Conservation (phyloP, 306 rosid species). For the Cucumis hystrix region DNA sequence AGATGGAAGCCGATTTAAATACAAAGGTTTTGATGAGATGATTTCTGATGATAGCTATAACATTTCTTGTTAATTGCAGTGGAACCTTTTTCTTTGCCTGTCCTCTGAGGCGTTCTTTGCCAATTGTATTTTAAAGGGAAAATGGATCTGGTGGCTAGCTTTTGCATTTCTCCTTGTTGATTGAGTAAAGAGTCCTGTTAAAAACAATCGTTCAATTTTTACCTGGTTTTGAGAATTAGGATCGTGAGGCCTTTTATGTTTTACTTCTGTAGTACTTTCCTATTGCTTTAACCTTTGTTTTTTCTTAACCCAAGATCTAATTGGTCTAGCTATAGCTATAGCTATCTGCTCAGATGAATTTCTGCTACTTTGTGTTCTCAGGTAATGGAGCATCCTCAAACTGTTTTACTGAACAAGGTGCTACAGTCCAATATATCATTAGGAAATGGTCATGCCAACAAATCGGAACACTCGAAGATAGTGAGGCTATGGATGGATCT, state of each 20-base stretch:
- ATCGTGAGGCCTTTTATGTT: background rate
- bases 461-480: conserved; percentile 22
- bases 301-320: background rate
- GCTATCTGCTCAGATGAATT: background rate
- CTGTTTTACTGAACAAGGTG: conserved; percentile 60
- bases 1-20: background rate
- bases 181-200: background rate
- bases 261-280: background rate
- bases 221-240: background rate
- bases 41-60: background rate
- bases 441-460: conserved; percentile 41
- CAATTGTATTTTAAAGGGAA: background rate
- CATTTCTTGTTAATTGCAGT: background rate
- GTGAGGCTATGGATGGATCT: conserved; percentile 65
- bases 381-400: conserved; percentile 92
- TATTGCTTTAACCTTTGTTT: background rate
- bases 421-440: conserved; percentile 48
- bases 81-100: background rate
- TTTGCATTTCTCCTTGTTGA: background rate
- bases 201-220: background rate
- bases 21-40: background rate
- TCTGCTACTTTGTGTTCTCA: conserved; percentile 13
- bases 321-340: background rate
- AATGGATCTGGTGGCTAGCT: background rate
- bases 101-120: background rate